These are phyloP conservation scores for Cladophialophora chaetospira DNA, from an alignment of 2,329 filamentous ascomycete species.

Conservation along the genomic window DNA sequence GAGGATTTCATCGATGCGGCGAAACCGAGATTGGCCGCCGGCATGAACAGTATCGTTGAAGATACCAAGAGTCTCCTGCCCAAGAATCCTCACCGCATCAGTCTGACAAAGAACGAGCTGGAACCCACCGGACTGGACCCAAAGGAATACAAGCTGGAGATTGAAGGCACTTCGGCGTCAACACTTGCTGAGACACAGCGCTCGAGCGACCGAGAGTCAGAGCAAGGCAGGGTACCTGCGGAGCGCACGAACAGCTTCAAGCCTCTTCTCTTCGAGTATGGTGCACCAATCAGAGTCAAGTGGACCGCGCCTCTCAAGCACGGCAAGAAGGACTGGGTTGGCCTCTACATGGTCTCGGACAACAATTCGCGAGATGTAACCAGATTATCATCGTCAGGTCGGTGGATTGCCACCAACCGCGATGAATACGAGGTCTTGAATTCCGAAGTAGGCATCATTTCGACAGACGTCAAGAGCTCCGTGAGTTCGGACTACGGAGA, in stretches of 20 bases:
- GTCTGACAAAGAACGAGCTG: conserved; percentile 74
- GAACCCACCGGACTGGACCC: conserved; percentile 79
- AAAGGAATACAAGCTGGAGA: conserved; percentile 74
- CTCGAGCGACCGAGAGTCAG: conserved; percentile 72
- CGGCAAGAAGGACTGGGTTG: conserved; percentile 90
- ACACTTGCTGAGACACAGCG: conserved; percentile 58
- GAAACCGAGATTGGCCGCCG: conserved; percentile 80
- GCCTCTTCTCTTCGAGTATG: conserved; percentile 82
- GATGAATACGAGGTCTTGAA: conserved; percentile 74
- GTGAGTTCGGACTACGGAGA: conserved; percentile 39
- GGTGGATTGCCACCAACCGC: conserved; percentile 81
- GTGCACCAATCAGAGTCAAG: conserved; percentile 81
- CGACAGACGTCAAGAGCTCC: conserved; percentile 63
- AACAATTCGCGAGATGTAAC: conserved; percentile 85
- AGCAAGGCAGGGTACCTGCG: conserved; percentile 67
- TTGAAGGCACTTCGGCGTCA: conserved; percentile 66
- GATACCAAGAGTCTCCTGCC: conserved; percentile 88
- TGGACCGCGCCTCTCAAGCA: conserved; percentile 90
- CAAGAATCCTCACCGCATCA: conserved; percentile 82
- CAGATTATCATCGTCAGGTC: conserved; percentile 78
- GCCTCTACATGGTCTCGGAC: conserved; percentile 93
- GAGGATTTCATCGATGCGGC: conserved; percentile 88
- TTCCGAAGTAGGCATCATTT: conserved; percentile 74
- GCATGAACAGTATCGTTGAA: conserved; percentile 81
- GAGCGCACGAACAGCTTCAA: conserved; percentile 62